These are phyloP conservation scores for Saturnispora diversa DNA, from an alignment of 805 yeast genomes.

Conservation along the genomic window DNA sequence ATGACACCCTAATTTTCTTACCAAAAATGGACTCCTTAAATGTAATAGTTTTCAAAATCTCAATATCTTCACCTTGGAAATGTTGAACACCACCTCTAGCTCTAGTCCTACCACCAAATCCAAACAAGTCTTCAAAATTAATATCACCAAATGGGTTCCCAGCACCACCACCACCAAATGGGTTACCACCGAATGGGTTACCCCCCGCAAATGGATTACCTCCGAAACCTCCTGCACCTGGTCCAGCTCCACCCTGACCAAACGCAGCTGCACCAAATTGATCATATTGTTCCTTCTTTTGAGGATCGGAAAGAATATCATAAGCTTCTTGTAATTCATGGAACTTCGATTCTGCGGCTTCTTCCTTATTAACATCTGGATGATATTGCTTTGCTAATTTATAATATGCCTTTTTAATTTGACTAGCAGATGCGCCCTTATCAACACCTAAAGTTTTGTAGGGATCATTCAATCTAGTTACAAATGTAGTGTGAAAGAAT, in stretches of 20 bases:
- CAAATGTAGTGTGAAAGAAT: slow-evolving; percentile 38
- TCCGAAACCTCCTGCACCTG: slow-evolving; percentile 44
- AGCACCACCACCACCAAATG: slow-evolving; percentile 36
- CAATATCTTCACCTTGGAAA: slow-evolving; percentile 83
- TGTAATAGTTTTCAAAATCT: slow-evolving; percentile 61
- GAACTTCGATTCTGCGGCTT: slow-evolving; percentile 78
- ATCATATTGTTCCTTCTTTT: slow-evolving; percentile 82
- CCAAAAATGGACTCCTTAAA: slow-evolving; percentile 90
- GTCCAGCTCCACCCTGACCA: slow-evolving; percentile 50
- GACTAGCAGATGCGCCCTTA: slow-evolving; percentile 61
- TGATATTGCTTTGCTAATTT: slow-evolving; percentile 89
- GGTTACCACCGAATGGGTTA: slow-evolving; percentile 36
- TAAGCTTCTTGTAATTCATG: slow-evolving; percentile 93
- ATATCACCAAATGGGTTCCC: slow-evolving; percentile 28
- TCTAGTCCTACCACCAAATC: slow-evolving; percentile 27
- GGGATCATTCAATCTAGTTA: slow-evolving; percentile 52
- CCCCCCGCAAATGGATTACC: slow-evolving; percentile 41
- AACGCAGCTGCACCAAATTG: slow-evolving; percentile 87
- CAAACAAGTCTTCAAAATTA: slow-evolving; percentile 53
- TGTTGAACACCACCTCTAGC: slow-evolving; percentile 52
- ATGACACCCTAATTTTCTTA: slow-evolving; percentile 53
- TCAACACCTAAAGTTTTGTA: slow-evolving; percentile 76
- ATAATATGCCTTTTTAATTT: slow-evolving; percentile 91
- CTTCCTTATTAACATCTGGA: slow-evolving; percentile 93
- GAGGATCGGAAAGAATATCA: slow-evolving; percentile 79